A percentile compares a stretch with the other conserved stretches of the same genome.
Conservation (phyloP, 2,329 filamentous ascomycete species). For the Hawksworthiomyces lignivorus region DNA sequence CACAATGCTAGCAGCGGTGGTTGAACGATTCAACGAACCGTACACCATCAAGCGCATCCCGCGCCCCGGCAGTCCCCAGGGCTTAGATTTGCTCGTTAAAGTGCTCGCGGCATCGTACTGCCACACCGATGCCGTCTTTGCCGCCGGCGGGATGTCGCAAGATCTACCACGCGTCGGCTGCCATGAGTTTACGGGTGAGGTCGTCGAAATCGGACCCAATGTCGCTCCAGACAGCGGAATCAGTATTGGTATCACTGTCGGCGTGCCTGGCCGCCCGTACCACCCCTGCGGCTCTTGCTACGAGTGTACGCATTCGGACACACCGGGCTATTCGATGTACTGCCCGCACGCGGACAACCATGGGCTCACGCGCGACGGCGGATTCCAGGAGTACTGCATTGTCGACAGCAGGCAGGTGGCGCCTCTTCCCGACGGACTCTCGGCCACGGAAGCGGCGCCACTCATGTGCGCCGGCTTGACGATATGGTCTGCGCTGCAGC, state of each 20-base stretch:
- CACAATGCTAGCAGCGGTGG: too few species aligned
- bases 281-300: background rate
- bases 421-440: too few species aligned
- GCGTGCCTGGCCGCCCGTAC: background rate
- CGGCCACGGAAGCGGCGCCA: too few species aligned
- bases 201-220: too few species aligned
- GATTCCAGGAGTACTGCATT: too few species aligned
- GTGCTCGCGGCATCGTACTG: constrained; percentile 1
- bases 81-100: background rate
- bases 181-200: background rate
- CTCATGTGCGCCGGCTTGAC: too few species aligned
- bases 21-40: background rate
- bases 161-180: constrained; percentile 1
- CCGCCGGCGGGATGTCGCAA: background rate
- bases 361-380: background rate
- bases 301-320: background rate
- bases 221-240: background rate
- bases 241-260: background rate
- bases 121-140: constrained; percentile 2
- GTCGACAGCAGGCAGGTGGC: too few species aligned
- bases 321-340: background rate
- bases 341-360: background rate
- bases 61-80: background rate
- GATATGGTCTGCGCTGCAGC: too few species aligned
- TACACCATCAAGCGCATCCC: background rate